These are phyloP conservation scores for Phaffomyces opuntiae DNA, from an alignment of 805 yeast genomes.

Conservation along the genomic window DNA sequence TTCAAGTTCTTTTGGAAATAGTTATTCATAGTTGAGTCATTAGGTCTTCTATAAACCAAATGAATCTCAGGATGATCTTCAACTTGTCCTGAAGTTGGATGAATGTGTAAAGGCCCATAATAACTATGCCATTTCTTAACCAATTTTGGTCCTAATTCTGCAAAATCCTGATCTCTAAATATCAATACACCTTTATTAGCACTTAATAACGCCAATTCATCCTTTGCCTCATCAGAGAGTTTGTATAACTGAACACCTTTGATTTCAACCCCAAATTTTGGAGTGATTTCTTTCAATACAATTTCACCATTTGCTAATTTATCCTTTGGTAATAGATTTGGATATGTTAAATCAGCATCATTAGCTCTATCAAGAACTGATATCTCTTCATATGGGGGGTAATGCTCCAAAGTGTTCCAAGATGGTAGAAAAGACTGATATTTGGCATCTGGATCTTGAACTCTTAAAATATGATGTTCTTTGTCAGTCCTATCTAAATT, in stretches of 20 bases:
- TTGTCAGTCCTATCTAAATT: constrained; percentile 2
- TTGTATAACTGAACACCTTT: constrained; percentile 50
- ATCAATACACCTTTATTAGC: constrained; percentile 62
- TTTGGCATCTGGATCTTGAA: constrained; percentile 12
- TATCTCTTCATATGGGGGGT: constrained; percentile 12
- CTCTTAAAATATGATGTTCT: constrained; percentile 2
- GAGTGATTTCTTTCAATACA: constrained; percentile 34
- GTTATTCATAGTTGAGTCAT: constrained; percentile 7
- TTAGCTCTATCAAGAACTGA: constrained; percentile 5
- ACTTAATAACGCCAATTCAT: constrained; percentile 59
- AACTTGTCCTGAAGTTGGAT: constrained; percentile 68
- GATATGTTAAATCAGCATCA: constrained; percentile 17
- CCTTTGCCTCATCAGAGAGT: constrained; percentile 47
- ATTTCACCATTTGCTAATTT: constrained; percentile 5
- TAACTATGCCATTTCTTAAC: constrained; percentile 46
- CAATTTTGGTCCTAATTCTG: constrained; percentile 40
- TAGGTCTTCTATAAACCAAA: constrained; percentile 33
- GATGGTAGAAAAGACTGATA: constrained; percentile 26
- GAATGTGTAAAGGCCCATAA: constrained; percentile 65
- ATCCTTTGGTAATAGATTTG: constrained; percentile 19
- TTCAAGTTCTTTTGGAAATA: constrained; percentile 5
- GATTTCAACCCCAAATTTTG: constrained; percentile 61
- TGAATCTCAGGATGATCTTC: constrained; percentile 50
- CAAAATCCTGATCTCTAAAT: constrained; percentile 59
- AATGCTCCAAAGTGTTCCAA: constrained; percentile 21